phyloP scores from a whole-genome alignment of 140 eudicot species.

The Anethum foeniculum region DNA sequence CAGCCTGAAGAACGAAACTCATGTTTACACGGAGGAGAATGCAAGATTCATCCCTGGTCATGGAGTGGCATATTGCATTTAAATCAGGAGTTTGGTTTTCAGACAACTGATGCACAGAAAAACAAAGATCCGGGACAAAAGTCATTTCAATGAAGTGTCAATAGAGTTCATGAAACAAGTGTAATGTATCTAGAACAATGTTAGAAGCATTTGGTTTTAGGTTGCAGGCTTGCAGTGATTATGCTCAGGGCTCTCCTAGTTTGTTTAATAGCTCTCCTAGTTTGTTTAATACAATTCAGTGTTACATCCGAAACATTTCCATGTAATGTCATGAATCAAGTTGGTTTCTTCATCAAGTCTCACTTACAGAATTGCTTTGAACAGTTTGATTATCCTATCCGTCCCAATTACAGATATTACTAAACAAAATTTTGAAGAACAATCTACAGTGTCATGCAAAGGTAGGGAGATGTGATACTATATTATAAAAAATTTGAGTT shows the following conservation, averaged over 20 bases:
- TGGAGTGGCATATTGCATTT: constrained; percentile 42
- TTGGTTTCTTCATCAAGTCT: neutral
- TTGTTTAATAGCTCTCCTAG: constrained; percentile 9
- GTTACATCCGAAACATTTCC: constrained; percentile 1
- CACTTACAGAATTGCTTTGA: neutral
- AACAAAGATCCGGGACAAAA: neutral
- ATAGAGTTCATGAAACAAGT: constrained; percentile 2
- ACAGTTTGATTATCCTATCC: neutral
- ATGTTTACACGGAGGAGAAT: constrained; percentile 74
- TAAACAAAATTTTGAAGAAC: too few relatives aligned
- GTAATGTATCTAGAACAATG: neutral
- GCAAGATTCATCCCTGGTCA: constrained; percentile 85
- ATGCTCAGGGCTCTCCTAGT: constrained; percentile 6
- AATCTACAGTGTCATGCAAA: too few relatives aligned
- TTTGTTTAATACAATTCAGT: constrained; percentile 3
- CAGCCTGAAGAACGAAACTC: constrained; percentile 79
- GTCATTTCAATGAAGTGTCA: neutral
- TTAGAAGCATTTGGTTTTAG: constrained; percentile 4
- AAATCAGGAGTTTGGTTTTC: constrained; percentile 6
- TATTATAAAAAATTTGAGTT: too few relatives aligned
- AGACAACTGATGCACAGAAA: neutral
- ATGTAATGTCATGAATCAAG: constrained; percentile 6
- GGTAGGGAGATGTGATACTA: too few relatives aligned
- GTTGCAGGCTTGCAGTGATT: constrained; percentile 2
- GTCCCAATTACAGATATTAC: neutral